Base-by-base conservation (phyloP, 805 yeast species). In the Schwanniomyces vanrijiae region DNA sequence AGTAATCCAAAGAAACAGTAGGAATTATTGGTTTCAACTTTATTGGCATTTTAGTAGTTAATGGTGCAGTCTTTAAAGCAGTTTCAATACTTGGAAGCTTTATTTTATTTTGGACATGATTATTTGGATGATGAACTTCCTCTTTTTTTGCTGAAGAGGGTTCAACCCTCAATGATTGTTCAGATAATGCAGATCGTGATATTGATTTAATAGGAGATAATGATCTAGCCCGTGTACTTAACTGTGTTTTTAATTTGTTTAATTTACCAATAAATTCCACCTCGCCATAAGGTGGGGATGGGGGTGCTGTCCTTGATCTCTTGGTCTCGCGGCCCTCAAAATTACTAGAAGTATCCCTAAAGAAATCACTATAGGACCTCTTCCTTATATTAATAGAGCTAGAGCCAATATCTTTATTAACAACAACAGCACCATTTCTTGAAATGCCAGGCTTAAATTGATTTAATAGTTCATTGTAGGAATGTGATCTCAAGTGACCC, bases 241-340 rank as follows among this genome's bases (percentile, higher is more conserved):
- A 14, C 14, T 40, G 40, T 16, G 37, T 13, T 24, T 22, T 13
- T 21, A 28, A 9, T 31, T 16, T 37, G 18, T 43, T 33, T 33
- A 40, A 29, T 16, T 40, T 10, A 37, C 22, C 37, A 19, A 19
- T 28, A 11, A n/a, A 28, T 22, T 16, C 28, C 20, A 19, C 24
- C 24, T 35, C 25, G 3, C 5, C 37, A 46, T 7, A 56, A n/a
- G 70, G 73, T 9, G 71, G 70, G 14, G 75, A 71, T 10, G 78
- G 75, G 28, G 79, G 78, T 3, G 78, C 78, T 8, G 78, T 73
- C 55, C 71, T 64, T n/a, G 76, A 64, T 42, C 76, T 60, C 55
- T 75, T 75, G 38, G 37, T 44, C 48, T 48, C 45, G 5, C 19
- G 20, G 8, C 11, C 10, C 5, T 22, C 42, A 21, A 24, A 19